These are phyloP conservation scores for Cystobasidium slooffiae DNA, from an alignment of 1,284 basidiomycete genomes.

Conservation along the genomic window DNA sequence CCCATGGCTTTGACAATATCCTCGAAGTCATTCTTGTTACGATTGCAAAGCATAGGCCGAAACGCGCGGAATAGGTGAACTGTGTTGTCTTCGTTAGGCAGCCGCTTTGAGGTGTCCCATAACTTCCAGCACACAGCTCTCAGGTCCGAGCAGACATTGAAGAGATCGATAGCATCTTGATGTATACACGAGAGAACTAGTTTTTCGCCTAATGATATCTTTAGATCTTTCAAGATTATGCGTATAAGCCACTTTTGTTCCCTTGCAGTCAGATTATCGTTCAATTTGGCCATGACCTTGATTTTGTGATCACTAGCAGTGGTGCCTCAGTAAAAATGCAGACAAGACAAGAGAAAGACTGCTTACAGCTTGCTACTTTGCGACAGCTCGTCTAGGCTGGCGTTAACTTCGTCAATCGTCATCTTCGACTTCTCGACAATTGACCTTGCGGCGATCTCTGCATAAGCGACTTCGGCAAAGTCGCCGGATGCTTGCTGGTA, in stretches of 20 bases:
- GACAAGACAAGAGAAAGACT: constrained; percentile 57
- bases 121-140: constrained; percentile 77
- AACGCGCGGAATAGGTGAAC: constrained; percentile 81
- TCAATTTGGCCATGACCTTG: constrained; percentile 73
- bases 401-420: constrained; percentile 78
- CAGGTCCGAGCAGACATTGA: constrained; percentile 91
- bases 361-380: constrained; percentile 68
- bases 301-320: constrained; percentile 69
- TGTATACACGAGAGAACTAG: constrained; percentile 86
- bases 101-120: constrained; percentile 56
- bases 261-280: constrained; percentile 74
- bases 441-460: constrained; percentile 80
- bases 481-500: constrained; percentile 65
- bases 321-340: constrained; percentile 7
- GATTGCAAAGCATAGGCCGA: constrained; percentile 88
- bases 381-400: constrained; percentile 73
- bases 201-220: constrained; percentile 66
- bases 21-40: constrained; percentile 70
- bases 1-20: constrained; percentile 80
- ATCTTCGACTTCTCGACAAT: constrained; percentile 74
- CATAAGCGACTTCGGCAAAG: constrained; percentile 80
- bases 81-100: constrained; percentile 66
- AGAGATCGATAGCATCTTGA: constrained; percentile 84
- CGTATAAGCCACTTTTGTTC: constrained; percentile 91
- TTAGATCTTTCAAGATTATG: constrained; percentile 78